These are phyloP conservation scores for Neostapfia colusana DNA, from an alignment of 176 grass and related monocot genomes.

Conservation along the genomic window DNA sequence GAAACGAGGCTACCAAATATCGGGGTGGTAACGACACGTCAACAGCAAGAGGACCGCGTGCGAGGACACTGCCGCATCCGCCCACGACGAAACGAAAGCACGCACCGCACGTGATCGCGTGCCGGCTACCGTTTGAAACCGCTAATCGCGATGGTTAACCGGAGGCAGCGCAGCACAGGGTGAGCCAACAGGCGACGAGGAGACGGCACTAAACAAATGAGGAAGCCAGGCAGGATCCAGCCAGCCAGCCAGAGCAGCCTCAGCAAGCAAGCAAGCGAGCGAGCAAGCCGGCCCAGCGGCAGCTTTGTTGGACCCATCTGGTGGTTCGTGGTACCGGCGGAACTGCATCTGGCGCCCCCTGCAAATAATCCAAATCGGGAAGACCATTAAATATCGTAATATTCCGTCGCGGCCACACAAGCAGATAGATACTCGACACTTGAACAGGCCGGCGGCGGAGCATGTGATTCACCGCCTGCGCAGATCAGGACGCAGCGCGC, in stretches of 20 bases:
- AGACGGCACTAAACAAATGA: neutral
- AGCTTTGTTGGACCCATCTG: neutral
- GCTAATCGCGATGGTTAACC: slow-evolving; percentile 4
- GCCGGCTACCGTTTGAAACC: slow-evolving; percentile 23
- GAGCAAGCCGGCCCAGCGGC: neutral
- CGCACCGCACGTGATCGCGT: neutral
- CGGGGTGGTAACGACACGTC: no score
- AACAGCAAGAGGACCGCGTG: no score
- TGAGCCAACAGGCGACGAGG: no score
- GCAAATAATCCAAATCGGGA: slow-evolving; percentile 28
- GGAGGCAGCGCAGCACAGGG: no score
- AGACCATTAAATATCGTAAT: slow-evolving; percentile 13
- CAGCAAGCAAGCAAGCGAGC: no score
- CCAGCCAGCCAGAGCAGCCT: no score
- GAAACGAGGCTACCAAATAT: no score
- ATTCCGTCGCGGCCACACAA: slow-evolving; percentile 1
- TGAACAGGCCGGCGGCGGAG: neutral
- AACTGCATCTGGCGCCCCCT: neutral
- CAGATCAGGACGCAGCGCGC: neutral
- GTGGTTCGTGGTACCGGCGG: neutral
- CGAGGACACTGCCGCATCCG: no score
- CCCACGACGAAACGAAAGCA: neutral
- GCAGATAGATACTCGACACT: slow-evolving; percentile 30
- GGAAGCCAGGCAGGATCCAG: slow-evolving; percentile 23
- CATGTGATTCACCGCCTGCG: neutral